Base-by-base conservation (phyloP, 805 yeast species). In the Groenewaldozyma tartarivorans region DNA sequence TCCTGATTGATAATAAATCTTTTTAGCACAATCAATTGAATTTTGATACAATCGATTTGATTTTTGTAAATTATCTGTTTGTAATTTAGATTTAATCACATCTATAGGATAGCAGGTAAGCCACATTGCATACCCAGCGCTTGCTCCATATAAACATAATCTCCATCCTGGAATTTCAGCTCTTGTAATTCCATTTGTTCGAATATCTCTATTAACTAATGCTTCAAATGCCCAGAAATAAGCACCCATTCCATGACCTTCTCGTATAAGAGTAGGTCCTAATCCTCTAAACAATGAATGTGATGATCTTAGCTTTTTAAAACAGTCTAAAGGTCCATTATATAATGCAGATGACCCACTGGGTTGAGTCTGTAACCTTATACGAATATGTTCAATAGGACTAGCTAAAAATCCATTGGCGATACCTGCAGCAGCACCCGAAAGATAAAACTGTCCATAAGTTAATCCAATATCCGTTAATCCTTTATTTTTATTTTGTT, bases 301-400 rank as follows among this genome's bases (percentile, higher is more conserved):
- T 4, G 67, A 57, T 1, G 62, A 51, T 48, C 69, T 66, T 30
- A 92, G 60, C 54, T 81, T 75, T 45, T 62, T 69, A 42, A 81
- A 67, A 48, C 84, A 76, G 52, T 80, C 90, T 11, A 80, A 50
- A 4, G 95, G 95, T 1, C 96, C 96, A 32, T 67, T 57, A 45
- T 75, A 79, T 48, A 67, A 68, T n/a, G 67, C 67, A 5, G 64
- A 49, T 3, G 39, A 15, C 0, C 69, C 66, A 1, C 69, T 69
- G 6, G 84, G 79, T 60, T 85, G 94, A 2, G 95, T 86, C 62
- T 92, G 99, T 48, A 94, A 71, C 50, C 96, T 73, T 52, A 92
- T 88, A 67, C 99, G 79, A 45, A 92, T 74, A 57, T 87, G 97
- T 60, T 92, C 98, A 48, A 92, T 90, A 2, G 98, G 98, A 11